Evolutionary conservation across 225 moss, liverwort and hornwort genomes (phyloP), one percentile per base, ranked within the genome.

Genomic region (Climacium dendroides): DNA sequence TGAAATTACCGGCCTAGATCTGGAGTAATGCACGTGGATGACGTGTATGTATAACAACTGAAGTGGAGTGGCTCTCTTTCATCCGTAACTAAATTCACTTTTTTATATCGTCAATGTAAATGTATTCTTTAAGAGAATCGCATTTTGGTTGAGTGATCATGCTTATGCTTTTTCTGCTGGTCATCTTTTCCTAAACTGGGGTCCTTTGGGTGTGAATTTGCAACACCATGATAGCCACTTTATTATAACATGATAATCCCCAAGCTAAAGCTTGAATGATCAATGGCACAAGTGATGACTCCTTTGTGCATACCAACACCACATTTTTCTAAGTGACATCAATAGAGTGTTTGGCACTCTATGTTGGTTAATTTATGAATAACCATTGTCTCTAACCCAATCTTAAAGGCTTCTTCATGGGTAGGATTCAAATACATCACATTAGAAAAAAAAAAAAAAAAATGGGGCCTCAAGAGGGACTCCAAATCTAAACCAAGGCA

Each of bases 281-380:
- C 2, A 43, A 71, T 26, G 9, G 6, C 16, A 9, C 15, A 0
- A 16, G 3, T 71, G 43, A 43, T 43, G 28, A 28, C 16, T 5
- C 5, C 43, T 4, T 2, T 0, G 10, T 29, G 6, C 0, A 0
- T n/a, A 0, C 10, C 8, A 41, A 70, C 0, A 0, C 3, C 4
- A 47, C 1, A 6, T 45, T 72, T n/a, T n/a, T n/a, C n/a, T n/a
- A n/a, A n/a, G n/a, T n/a, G n/a, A n/a, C n/a, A n/a, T n/a, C n/a
- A n/a, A n/a, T n/a, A 6, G 10, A 72, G 2, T 43, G 4, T 5
- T 70, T 15, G 3, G 26, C 5, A 0, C 5, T 67, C 23, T 0
- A 7, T 41, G 1, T 9, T 15, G 41, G 13, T 70, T 70, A 41
- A 25, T 25, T 14, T 25, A 17, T 15, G 12, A n/a, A 37, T 22